Evolutionary conservation across 345 rosid genomes (phyloP).

Genomic region (Salix caprea): DNA sequence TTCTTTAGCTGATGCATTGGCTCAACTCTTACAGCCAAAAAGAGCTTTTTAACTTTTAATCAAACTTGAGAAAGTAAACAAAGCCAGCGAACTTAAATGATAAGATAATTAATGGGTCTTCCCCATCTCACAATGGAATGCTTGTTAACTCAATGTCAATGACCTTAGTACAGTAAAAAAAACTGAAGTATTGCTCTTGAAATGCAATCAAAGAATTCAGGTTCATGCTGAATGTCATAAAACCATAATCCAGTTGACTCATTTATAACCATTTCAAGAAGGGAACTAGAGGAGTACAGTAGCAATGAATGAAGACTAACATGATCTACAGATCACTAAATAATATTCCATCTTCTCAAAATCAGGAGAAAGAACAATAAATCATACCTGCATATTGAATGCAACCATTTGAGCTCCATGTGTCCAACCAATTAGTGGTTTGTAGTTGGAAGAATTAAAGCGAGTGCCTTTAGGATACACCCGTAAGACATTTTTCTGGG

Average conservation of each 20-base stretch:
- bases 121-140: background rate
- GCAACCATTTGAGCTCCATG: conserved; percentile 37
- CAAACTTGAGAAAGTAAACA: background rate
- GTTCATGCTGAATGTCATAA: background rate
- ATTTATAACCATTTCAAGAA: background rate
- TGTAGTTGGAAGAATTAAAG: conserved; percentile 56
- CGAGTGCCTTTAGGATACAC: conserved; percentile 60
- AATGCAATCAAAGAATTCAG: background rate
- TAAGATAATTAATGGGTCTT: background rate
- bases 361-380: background rate
- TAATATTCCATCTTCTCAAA: background rate
- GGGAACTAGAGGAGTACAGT: background rate
- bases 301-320: background rate
- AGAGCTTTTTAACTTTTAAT: background rate
- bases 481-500: conserved; percentile 48
- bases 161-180: background rate
- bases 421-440: conserved; percentile 43
- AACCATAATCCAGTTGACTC: background rate
- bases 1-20: background rate
- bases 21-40: background rate
- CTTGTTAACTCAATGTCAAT: background rate
- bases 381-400: conserved; percentile 31
- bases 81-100: background rate
- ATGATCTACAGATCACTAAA: background rate
- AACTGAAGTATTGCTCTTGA: background rate